Percentiles rank a stretch among this genome's conserved stretches.
Conservation (phyloP, 352 stramenopile genomes). For the Chrysophaeum taylorii region DNA sequence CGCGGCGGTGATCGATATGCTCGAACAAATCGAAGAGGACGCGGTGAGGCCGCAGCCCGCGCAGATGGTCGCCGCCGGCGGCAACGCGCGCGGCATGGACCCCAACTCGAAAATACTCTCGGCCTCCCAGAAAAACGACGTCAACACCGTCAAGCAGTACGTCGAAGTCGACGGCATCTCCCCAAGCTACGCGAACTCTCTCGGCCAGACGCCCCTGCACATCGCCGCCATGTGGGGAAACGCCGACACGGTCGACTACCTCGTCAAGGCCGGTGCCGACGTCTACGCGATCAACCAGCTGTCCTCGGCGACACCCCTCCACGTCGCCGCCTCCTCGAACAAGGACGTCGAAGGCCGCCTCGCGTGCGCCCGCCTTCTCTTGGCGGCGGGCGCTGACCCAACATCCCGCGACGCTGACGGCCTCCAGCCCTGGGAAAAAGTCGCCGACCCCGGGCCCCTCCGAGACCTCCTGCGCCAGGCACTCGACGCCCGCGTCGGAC, state of each 20-base stretch:
- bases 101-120: slow-evolving; percentile 28
- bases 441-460: no score
- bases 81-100: not conserved
- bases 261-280: slow-evolving; percentile 39
- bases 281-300: slow-evolving; percentile 42
- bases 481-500: no score
- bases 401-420: not conserved
- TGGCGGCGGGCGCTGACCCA: not conserved
- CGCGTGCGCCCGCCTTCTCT: not conserved
- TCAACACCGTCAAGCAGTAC: not conserved
- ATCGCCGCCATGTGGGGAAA: slow-evolving; percentile 12
- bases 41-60: not conserved
- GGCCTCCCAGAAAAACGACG: slow-evolving; percentile 44
- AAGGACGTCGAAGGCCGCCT: slow-evolving; percentile 17
- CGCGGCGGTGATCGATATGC: not conserved
- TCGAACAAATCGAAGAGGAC: slow-evolving; percentile 13
- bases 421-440: not conserved
- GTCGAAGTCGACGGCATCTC: not conserved
- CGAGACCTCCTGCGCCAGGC: no score
- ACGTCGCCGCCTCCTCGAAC: slow-evolving; percentile 37
- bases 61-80: no score
- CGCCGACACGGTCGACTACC: slow-evolving; percentile 26
- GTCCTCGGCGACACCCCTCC: slow-evolving; percentile 42
- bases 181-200: not conserved
- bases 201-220: slow-evolving; percentile 11